Base-by-base conservation (phyloP, 495 filamentous ascomycete species). In the Hyaloscypha hepaticicola region DNA sequence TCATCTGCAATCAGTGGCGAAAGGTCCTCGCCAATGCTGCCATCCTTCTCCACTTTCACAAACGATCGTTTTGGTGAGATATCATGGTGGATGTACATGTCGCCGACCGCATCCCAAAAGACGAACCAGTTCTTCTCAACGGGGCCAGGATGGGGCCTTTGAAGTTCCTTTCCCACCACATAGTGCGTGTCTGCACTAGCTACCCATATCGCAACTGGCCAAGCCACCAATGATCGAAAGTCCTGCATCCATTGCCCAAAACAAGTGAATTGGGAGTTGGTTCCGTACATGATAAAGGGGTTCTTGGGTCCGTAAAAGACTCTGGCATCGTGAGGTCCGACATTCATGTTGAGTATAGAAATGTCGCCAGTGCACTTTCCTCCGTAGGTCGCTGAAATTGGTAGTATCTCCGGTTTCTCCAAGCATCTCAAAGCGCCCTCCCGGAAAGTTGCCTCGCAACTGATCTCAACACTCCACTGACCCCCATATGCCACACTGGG, bases 41-140 rank as follows among this genome's bases (percentile, higher is more conserved):
- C 80, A 59, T 81, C 77, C 14, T 48, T 38, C 4, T 27, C 57
- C 16, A 85, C 68, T 60, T 71, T 68, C 1, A 81, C 77, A 64
- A 83, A 84, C 8, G 68, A 69, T 2, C 83, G 80, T 7, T 69
- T 66, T 2, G 82, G 82, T 28, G 66, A 66, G 11, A 83, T 63
- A 61, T 84, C 80, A 68, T 82, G 76, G 68, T 86, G 83, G 2
- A 72, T 75, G 70, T 82, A 81, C 59, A 76, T 70, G 31, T 76
- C 60, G 50, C 76, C 76, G 3, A 71, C 59, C 2, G 63, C 50
- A 69, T 83, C 80, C 82, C 83, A 85, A 72, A 84, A 86, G 9
- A 81, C 26, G 48, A 86, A 84, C 75, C 76, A 86, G 64, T 86
- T 84, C 77, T 85, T 85, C 70, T 86, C 82, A 5, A 84, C 45